Percentiles rank a stretch among this genome's conserved stretches.
Conservation (phyloP, 345 rosid species). For the Gossypioides kirkii region DNA sequence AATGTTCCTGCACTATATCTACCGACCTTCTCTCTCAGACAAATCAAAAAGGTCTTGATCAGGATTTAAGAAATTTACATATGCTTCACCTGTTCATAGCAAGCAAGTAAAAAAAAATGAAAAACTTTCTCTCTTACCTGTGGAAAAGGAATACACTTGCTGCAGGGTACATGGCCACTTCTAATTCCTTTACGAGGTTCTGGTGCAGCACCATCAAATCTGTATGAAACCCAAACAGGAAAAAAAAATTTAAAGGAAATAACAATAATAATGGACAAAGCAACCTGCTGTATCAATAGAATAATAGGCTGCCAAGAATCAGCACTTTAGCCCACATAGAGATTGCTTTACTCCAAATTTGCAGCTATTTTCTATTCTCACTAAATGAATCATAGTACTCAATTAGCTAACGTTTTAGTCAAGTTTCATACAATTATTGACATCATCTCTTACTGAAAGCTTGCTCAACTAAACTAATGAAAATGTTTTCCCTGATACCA, state of each 20-base stretch:
- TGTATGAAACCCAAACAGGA: conserved; percentile 21
- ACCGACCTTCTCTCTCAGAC: neutral
- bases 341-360: neutral
- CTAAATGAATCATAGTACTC: neutral
- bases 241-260: neutral
- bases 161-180: conserved; percentile 95
- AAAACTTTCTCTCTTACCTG: conserved; percentile 38
- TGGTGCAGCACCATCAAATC: conserved; percentile 88
- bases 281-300: neutral
- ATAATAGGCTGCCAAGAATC: neutral
- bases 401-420: neutral
- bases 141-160: conserved; percentile 90
- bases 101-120: neutral
- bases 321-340: neutral
- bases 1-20: neutral
- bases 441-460: neutral
- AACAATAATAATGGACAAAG: neutral
- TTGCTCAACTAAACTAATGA: neutral
- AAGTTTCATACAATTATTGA: neutral
- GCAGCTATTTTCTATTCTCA: neutral
- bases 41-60: neutral
- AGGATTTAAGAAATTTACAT: conserved; percentile 4
- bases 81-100: neutral
- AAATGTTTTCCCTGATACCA: neutral
- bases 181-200: conserved; percentile 93